Evolutionary conservation across 805 yeast genomes (phyloP), one percentile per base, ranked within the genome.

Genomic region (Huiozyma sinensis): DNA sequence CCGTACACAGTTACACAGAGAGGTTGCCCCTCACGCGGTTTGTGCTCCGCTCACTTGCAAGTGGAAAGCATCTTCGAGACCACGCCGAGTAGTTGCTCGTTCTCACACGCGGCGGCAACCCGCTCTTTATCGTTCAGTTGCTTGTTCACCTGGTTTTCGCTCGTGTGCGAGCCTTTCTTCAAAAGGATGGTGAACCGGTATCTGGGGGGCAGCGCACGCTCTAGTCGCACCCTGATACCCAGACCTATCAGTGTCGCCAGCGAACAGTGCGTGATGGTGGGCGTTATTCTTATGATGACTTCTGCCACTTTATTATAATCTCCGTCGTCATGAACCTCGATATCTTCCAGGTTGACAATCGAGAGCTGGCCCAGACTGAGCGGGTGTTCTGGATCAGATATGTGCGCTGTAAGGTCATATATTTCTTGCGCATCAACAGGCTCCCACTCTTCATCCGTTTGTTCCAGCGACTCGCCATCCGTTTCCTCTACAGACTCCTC

Each of bases 31-130:
- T 17, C 24, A 17, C 24, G 4, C 24, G 24, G 24, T 17, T 17
- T 17, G 9, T 17, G 9, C 37, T 8, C 10, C 33, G 11, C 28
- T 30, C 51, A 73, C 44, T 65, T 66, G 57, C 98, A 92, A 4
- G 92, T 82, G 33, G 83, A 73, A 46, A 92, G 71, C 99, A 92
- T 92, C 50, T 83, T 87, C 52, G 88, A 83, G 34, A 92, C 83
- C n/a, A 92, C 99, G 30, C 79, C 74, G 35, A 89, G 67, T 37
- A 92, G 69, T 67, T 92, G 98, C 45, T 84, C 95, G 56, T 92
- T 92, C 58, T 92, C 98, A 63, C 97, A 89, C 0, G 99, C 99
- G 28, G 98, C 98, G 31, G 95, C 94, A 0, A 92, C 97, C 49
- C 99, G 71, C 65, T 92, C 99, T 66, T 92, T 92, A 60, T 92